Percentiles rank a stretch among this genome's conserved stretches.
These are phyloP conservation scores for Rhizopus microsporus DNA, from an alignment of 371 early-diverging fungal species.

Conservation along the genomic window DNA sequence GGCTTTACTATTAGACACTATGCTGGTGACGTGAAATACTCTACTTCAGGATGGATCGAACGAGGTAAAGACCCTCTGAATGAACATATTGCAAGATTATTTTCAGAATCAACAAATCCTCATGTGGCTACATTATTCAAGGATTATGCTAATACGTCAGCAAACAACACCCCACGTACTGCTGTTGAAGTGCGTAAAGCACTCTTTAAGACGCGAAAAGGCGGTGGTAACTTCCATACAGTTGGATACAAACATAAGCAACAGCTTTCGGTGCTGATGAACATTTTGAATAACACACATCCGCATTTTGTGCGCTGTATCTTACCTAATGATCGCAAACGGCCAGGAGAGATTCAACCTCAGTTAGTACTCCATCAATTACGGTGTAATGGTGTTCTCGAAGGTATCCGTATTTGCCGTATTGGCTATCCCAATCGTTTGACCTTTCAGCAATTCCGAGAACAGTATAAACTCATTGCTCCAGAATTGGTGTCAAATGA, in stretches of 20 bases:
- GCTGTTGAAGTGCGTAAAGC: not conserved
- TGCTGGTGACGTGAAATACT: conserved; percentile 98
- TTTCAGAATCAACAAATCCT: conserved; percentile 82
- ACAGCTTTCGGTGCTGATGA: conserved; percentile 90
- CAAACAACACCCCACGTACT: not conserved
- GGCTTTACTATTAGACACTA: conserved; percentile 97
- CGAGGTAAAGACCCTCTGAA: conserved; percentile 99
- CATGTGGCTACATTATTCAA: conserved; percentile 81
- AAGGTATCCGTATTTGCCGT: conserved; percentile 98
- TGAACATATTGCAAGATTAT: conserved; percentile 89
- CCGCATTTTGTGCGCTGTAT: conserved; percentile 99
- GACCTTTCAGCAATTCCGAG: conserved; percentile 93
- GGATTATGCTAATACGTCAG: conserved; percentile 56
- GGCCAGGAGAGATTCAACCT: conserved; percentile 80
- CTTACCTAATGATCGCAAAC: conserved; percentile 96
- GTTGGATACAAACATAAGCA: conserved; percentile 98
- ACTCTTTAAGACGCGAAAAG: conserved; percentile 28
- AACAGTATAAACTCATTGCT: conserved; percentile 92
- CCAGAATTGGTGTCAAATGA: conserved; percentile 75
- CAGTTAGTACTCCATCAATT: conserved; percentile 94
- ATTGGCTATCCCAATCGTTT: conserved; percentile 98
- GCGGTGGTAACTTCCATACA: conserved; percentile 90
- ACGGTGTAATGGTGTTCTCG: conserved; percentile 99
- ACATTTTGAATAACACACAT: conserved; percentile 86
- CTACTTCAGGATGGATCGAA: conserved; percentile 95